Evolutionary conservation across 2,329 filamentous ascomycete species (phyloP).

Genomic region (Cryphonectria carpinicola): DNA sequence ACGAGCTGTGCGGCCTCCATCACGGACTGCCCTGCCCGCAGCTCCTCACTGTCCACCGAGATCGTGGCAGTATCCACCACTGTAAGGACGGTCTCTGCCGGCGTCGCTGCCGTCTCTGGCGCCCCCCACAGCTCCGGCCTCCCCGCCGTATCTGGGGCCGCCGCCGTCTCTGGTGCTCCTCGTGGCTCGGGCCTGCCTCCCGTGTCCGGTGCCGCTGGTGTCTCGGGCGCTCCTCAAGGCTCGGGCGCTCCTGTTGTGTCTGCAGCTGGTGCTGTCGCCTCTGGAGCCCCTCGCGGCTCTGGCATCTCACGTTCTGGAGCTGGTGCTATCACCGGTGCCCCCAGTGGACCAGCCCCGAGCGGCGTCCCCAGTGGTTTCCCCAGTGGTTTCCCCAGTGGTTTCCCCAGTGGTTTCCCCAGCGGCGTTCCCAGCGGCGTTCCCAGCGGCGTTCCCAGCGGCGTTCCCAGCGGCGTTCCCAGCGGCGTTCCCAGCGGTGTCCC

Average conservation of each 20-base stretch:
- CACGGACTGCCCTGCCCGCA: conserved; percentile 26
- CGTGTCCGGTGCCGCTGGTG: conserved; percentile 1
- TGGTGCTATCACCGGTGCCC: conserved; percentile 8
- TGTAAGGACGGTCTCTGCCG: conserved; percentile 11
- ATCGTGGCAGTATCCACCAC: conserved; percentile 24
- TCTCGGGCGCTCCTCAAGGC: conserved; percentile 4
- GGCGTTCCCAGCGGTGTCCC: background rate
- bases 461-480: conserved; percentile 2
- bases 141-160: background rate
- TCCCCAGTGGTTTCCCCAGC: too few species aligned
- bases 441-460: background rate
- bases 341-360: background rate
- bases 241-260: conserved; percentile 12
- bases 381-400: too few species aligned
- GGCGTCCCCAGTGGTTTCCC: too few species aligned
- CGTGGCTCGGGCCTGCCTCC: background rate
- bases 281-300: conserved; percentile 9
- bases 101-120: background rate
- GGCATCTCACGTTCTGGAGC: background rate
- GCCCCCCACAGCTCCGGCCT: background rate
- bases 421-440: conserved; percentile 10
- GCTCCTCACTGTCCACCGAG: conserved; percentile 24
- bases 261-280: background rate
- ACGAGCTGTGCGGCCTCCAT: conserved; percentile 26
- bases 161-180: conserved; percentile 8